phyloP scores from a whole-genome alignment of 345 rosid genomes.

The rapeseed (Brassica napus) region DNA sequence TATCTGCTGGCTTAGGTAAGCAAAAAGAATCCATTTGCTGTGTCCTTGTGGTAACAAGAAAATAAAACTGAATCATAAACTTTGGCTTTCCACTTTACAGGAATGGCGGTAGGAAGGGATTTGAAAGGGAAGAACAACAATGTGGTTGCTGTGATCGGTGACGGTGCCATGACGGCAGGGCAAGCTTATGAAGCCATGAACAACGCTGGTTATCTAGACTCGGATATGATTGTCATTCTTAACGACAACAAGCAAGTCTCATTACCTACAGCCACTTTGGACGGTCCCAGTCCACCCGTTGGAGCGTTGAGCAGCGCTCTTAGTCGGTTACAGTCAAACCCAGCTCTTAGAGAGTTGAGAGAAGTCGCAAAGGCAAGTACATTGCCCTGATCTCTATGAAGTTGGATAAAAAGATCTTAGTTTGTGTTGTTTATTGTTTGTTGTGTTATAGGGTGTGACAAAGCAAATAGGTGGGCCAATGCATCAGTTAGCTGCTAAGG shows the following conservation, averaged over 20 bases:
- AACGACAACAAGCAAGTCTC: constrained; percentile 99
- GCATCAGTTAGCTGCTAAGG: constrained; percentile 96
- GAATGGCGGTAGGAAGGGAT: constrained; percentile 98
- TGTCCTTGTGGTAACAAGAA: background rate
- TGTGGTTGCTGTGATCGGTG: constrained; percentile 87
- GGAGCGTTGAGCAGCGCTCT: constrained; percentile 99
- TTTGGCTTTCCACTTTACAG: constrained; percentile 36
- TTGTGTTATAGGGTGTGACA: constrained; percentile 71
- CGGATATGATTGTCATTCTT: constrained; percentile 95
- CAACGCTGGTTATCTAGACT: constrained; percentile 93
- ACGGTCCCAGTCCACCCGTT: constrained; percentile 94
- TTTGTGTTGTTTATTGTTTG: background rate
- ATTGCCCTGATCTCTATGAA: background rate
- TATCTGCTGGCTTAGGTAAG: constrained; percentile 93
- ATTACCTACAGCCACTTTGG: constrained; percentile 87
- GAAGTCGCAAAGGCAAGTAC: constrained; percentile 91
- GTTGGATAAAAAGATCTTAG: background rate
- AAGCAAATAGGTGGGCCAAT: constrained; percentile 90
- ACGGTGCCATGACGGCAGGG: constrained; percentile 99
- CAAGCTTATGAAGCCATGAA: constrained; percentile 99
- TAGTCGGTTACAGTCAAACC: constrained; percentile 86
- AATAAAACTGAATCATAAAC: background rate
- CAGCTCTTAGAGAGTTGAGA: constrained; percentile 91
- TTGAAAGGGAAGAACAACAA: constrained; percentile 72
- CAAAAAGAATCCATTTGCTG: background rate